Evolutionary conservation across 257 asterid species (phyloP).

Genomic region (Petunia axillaris): DNA sequence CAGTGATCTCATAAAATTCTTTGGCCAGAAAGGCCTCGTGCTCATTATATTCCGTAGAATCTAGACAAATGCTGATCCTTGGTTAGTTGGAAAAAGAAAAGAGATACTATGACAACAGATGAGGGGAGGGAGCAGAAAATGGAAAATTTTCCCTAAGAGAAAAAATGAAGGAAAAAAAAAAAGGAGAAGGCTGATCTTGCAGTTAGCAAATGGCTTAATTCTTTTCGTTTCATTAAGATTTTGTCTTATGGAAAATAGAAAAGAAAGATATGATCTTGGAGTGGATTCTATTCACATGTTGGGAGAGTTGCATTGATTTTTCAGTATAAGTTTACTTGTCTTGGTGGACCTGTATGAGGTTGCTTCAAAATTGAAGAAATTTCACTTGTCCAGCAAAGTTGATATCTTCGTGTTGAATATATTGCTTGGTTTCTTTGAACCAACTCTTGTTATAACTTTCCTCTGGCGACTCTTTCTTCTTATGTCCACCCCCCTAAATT

Average conservation of each 20-base stretch:
- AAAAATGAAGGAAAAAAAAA: too few relatives aligned
- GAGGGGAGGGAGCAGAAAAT: slow-evolving; percentile 7
- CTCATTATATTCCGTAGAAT: neutral
- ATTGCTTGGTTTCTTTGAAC: neutral
- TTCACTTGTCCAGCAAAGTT: neutral
- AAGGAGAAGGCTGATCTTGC: too few relatives aligned
- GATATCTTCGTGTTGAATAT: slow-evolving; percentile 12
- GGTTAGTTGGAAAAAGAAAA: neutral
- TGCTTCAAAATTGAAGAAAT: slow-evolving; percentile 14
- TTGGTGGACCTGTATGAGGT: neutral
- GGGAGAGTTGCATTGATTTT: neutral
- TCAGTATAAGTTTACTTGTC: neutral
- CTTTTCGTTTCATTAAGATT: too few relatives aligned
- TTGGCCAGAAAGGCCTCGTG: slow-evolving; percentile 24
- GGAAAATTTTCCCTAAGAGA: neutral
- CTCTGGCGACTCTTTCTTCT: too few relatives aligned
- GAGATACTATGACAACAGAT: too few relatives aligned
- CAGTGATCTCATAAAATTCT: slow-evolving; percentile 38
- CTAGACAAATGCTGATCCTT: neutral
- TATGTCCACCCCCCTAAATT: too few relatives aligned
- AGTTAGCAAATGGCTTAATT: too few relatives aligned
- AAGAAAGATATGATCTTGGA: too few relatives aligned
- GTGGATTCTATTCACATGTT: neutral
- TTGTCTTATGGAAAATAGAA: too few relatives aligned
- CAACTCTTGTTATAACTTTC: too few relatives aligned